Evolutionary conservation across 495 filamentous ascomycete species (phyloP).

Genomic region (Sordaria brevicollis): DNA sequence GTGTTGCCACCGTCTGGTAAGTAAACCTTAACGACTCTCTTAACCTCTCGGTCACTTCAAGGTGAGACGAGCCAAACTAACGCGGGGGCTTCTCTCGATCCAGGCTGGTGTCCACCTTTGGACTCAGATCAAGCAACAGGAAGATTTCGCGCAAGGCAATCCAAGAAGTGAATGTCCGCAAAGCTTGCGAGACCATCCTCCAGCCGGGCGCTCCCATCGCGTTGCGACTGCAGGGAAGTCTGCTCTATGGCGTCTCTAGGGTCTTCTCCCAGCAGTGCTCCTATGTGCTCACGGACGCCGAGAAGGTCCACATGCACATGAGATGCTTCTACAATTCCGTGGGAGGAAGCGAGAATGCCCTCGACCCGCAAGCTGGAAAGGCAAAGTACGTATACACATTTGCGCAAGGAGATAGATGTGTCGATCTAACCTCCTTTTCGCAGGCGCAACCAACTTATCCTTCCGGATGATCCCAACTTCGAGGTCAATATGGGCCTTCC

Average conservation of each 20-base stretch:
- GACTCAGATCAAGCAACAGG: conserved; percentile 53
- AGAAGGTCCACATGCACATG: conserved; percentile 67
- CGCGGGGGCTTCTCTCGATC: background rate
- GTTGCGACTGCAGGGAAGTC: conserved; percentile 78
- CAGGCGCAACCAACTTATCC: conserved; percentile 69
- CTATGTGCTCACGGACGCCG: conserved; percentile 73
- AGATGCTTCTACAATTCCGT: conserved; percentile 46
- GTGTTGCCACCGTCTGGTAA: conserved; percentile 91
- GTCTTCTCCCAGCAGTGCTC: conserved; percentile 80
- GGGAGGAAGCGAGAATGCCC: conserved; percentile 26
- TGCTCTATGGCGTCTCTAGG: conserved; percentile 76
- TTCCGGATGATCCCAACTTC: conserved; percentile 82
- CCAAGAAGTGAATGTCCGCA: conserved; percentile 72
- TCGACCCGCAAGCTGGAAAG: conserved; percentile 65
- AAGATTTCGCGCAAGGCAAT: conserved; percentile 83
- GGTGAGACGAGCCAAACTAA: background rate
- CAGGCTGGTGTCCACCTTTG: conserved; percentile 87
- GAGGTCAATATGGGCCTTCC: conserved; percentile 28
- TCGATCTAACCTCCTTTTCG: conserved; percentile 2
- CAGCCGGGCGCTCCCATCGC: conserved; percentile 82
- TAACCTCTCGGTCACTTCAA: background rate
- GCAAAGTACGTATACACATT: conserved; percentile 45
- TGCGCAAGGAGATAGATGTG: background rate
- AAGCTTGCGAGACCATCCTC: conserved; percentile 78
- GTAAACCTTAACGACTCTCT: conserved; percentile 8